Conservation (phyloP, 805 yeast genomes). For the Lachancea waltii region DNA sequence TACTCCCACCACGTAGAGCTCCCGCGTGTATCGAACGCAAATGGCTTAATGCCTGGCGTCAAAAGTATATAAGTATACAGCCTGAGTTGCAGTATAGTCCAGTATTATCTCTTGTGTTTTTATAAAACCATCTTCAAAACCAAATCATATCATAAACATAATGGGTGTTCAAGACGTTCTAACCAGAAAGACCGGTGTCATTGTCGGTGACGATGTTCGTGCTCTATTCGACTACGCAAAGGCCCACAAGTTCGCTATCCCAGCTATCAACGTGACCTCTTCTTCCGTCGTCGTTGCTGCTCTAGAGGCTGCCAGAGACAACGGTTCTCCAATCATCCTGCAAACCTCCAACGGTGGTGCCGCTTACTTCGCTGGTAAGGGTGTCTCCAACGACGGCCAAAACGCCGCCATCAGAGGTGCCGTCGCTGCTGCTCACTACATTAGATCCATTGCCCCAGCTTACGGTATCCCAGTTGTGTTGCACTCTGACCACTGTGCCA, state of each 20-base stretch:
- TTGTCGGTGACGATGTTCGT: constrained; percentile 93
- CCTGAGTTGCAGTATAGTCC: too few relatives aligned
- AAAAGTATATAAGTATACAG: too few relatives aligned
- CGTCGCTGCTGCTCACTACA: constrained; percentile 96
- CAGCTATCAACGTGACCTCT: constrained; percentile 97
- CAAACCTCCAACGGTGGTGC: constrained; percentile 99
- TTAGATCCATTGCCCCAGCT: constrained; percentile 91
- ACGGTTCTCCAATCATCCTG: constrained; percentile 88
- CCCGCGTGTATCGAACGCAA: too few relatives aligned
- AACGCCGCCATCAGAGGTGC: constrained; percentile 91
- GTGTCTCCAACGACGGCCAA: constrained; percentile 90
- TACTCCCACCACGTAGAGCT: too few relatives aligned
- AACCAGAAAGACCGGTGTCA: constrained; percentile 91
- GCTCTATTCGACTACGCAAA: constrained; percentile 86
- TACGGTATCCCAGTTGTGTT: constrained; percentile 95
- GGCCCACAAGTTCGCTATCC: constrained; percentile 89
- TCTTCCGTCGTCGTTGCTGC: constrained; percentile 97
- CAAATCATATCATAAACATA: constrained; percentile 7
- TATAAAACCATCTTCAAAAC: constrained; percentile 2
- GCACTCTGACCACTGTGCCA: constrained; percentile 99
- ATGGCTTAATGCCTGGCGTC: too few relatives aligned
- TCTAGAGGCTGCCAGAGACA: constrained; percentile 94
- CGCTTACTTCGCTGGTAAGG: constrained; percentile 99
- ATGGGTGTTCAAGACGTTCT: constrained; percentile 72
- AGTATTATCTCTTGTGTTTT: not conserved